A percentile compares a stretch with the other conserved stretches of the same genome.
Conservation (phyloP, 176 grass and related monocot genomes). For the Cocos nucifera region DNA sequence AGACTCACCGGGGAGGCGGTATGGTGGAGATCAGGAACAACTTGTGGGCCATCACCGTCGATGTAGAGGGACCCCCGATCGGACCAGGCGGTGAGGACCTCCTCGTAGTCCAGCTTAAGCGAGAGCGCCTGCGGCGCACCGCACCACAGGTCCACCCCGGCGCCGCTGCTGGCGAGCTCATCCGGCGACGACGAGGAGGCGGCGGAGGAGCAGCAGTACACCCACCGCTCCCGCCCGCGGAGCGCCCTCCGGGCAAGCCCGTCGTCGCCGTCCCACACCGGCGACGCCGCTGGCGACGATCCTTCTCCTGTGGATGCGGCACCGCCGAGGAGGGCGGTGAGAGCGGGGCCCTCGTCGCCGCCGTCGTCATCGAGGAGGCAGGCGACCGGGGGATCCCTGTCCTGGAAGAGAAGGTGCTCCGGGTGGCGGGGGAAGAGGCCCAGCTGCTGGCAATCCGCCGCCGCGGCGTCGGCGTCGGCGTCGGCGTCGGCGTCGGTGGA, state of each 20-base stretch:
- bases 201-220: slow-evolving; percentile 56
- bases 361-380: slow-evolving; percentile 37
- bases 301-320: background rate
- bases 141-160: slow-evolving; percentile 5
- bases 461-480: background rate
- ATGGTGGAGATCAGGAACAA: slow-evolving; percentile 32
- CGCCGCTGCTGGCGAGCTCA: slow-evolving; percentile 23
- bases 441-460: slow-evolving; percentile 7
- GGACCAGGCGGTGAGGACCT: slow-evolving; percentile 73
- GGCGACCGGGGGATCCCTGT: slow-evolving; percentile 31
- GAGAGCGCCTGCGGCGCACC: slow-evolving; percentile 16
- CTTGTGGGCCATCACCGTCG: slow-evolving; percentile 24
- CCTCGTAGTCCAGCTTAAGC: slow-evolving; percentile 82
- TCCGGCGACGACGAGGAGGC: slow-evolving; percentile 25
- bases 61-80: slow-evolving; percentile 75
- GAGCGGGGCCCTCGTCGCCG: slow-evolving; percentile 43
- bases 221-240: slow-evolving; percentile 70
- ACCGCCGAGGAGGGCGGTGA: slow-evolving; percentile 64
- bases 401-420: slow-evolving; percentile 23
- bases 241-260: slow-evolving; percentile 60
- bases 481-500: background rate
- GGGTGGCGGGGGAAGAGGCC: slow-evolving; percentile 42
- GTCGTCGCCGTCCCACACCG: slow-evolving; percentile 21
- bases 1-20: slow-evolving; percentile 20
- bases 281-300: background rate